Conservation (phyloP, 2,329 filamentous ascomycete genomes). For the Monosporascus sp. region DNA sequence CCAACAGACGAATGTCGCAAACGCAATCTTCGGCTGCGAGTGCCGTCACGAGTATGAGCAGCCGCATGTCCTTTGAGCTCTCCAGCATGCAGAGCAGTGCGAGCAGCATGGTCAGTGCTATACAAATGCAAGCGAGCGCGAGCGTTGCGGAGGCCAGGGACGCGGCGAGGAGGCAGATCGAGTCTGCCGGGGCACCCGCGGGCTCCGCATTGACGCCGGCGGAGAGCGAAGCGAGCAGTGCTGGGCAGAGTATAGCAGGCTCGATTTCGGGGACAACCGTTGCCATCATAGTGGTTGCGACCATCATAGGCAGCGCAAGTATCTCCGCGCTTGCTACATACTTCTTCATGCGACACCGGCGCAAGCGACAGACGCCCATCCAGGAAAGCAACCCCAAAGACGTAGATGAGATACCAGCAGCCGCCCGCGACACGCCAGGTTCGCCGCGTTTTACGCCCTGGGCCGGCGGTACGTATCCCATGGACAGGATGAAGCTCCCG, state of each 20-base stretch:
- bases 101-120: constrained; percentile 39
- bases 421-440: constrained; percentile 17
- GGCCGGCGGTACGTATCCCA: constrained; percentile 16
- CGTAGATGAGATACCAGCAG: constrained; percentile 15
- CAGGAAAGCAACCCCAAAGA: constrained; percentile 6
- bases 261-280: constrained; percentile 22
- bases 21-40: constrained; percentile 25
- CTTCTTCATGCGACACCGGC: constrained; percentile 21
- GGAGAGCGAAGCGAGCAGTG: not conserved
- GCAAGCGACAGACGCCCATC: constrained; percentile 7
- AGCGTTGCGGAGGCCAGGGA: constrained; percentile 49
- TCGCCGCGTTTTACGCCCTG: constrained; percentile 23
- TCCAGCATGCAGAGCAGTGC: constrained; percentile 24
- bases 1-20: constrained; percentile 23
- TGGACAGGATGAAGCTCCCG: constrained; percentile 24
- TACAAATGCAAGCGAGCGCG: constrained; percentile 49
- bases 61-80: constrained; percentile 19
- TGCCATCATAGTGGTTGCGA: constrained; percentile 23
- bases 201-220: constrained; percentile 12
- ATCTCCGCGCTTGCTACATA: constrained; percentile 15
- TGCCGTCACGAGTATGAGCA: constrained; percentile 25
- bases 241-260: not conserved
- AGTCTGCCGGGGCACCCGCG: constrained; percentile 14
- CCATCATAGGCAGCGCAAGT: constrained; percentile 23
- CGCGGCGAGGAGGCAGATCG: constrained; percentile 25